These are phyloP conservation scores for Alternaria angustiovoidea DNA, from an alignment of 2,329 filamentous ascomycete genomes.

Conservation along the genomic window DNA sequence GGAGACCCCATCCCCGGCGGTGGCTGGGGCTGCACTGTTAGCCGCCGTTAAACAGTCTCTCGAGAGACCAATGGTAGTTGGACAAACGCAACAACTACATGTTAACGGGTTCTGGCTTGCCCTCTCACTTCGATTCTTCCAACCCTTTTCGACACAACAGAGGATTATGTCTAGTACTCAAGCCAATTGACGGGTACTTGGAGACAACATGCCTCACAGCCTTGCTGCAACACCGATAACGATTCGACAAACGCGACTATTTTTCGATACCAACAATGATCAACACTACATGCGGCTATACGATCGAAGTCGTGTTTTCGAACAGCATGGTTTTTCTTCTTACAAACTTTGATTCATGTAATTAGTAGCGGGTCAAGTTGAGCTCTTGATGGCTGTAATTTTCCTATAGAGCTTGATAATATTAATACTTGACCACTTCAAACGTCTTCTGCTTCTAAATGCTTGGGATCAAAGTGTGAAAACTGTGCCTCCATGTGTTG, in stretches of 20 bases:
- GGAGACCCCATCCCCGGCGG: not conserved
- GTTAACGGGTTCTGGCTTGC: not conserved
- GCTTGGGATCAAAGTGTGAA: not conserved
- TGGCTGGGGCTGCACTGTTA: not conserved
- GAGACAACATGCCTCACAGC: not conserved
- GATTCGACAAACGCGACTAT: not conserved
- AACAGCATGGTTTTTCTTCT: not conserved
- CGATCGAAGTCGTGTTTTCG: not conserved
- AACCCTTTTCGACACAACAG: not conserved
- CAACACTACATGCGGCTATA: not conserved
- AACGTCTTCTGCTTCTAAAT: not conserved
- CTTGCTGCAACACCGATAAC: not conserved
- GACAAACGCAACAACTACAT: conserved; percentile 4
- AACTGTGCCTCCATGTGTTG: not conserved
- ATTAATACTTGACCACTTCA: not conserved
- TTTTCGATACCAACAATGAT: not conserved
- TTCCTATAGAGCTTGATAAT: not conserved
- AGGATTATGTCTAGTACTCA: not conserved
- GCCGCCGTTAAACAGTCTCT: not conserved
- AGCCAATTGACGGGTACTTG: not conserved
- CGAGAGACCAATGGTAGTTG: not conserved
- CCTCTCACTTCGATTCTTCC: not conserved
- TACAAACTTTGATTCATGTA: not conserved
- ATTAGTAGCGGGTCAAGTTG: not conserved
- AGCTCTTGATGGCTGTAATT: not conserved